phyloP scores from a whole-genome alignment of 148 eudicot genomes.

The Beta vulgaris region DNA sequence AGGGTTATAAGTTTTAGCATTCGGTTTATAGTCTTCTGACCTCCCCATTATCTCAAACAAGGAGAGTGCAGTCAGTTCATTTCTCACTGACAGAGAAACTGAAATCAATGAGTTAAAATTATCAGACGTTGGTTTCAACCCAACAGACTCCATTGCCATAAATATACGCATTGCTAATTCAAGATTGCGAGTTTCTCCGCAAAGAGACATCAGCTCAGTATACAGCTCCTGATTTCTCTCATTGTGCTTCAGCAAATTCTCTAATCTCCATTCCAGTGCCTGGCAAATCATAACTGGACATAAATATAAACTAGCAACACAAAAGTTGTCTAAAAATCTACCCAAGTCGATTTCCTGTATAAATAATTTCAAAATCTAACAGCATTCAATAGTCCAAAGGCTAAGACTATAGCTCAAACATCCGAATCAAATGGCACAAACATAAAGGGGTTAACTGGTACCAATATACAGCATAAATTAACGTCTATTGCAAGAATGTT shows the following conservation, averaged over 20 bases:
- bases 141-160: constrained; percentile 45
- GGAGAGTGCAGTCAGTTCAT: constrained; percentile 47
- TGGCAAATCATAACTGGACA: constrained; percentile 20
- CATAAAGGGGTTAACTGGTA: background rate
- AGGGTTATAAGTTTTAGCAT: constrained; percentile 41
- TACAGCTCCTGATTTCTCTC: constrained; percentile 29
- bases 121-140: constrained; percentile 33
- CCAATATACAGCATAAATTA: background rate
- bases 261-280: constrained; percentile 61
- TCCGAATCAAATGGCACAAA: background rate
- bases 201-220: constrained; percentile 41
- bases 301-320: background rate
- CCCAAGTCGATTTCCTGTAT: background rate
- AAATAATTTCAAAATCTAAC: background rate
- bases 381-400: background rate
- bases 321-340: background rate
- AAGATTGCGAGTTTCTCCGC: constrained; percentile 36
- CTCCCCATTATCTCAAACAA: constrained; percentile 53
- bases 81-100: constrained; percentile 37
- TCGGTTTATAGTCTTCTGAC: constrained; percentile 41
- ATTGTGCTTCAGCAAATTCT: constrained; percentile 37
- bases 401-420: background rate
- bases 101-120: constrained; percentile 45
- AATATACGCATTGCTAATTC: constrained; percentile 40
- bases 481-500: background rate